Conservation (phyloP, 169 alveolate genomes). For the Miamiensis avidus region DNA sequence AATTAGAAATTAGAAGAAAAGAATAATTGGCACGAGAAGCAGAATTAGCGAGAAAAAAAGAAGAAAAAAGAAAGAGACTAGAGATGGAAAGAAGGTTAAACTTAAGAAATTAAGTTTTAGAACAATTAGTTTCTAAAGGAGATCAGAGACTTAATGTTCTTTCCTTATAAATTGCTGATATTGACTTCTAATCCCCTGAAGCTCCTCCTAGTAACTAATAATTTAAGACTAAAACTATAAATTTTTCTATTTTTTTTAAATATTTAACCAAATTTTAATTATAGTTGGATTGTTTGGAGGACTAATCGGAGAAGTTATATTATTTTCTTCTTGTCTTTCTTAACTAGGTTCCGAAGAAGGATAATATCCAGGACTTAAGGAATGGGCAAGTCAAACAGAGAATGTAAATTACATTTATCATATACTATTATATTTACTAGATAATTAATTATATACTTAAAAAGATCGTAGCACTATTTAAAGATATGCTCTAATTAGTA, state of each 20-base stretch:
- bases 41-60: constrained; percentile 62
- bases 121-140: constrained; percentile 5
- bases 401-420: not conserved
- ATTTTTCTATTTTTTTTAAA: not conserved
- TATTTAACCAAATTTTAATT: not conserved
- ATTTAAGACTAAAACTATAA: not conserved
- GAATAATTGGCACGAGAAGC: constrained; percentile 55
- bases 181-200: not conserved
- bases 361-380: not conserved
- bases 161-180: constrained; percentile 5
- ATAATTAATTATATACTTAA: not conserved
- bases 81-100: constrained; percentile 60
- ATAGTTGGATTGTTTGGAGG: constrained; percentile 31
- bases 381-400: not conserved
- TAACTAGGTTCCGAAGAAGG: constrained; percentile 9
- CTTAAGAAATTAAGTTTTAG: not conserved
- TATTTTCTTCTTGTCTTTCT: not conserved
- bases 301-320: constrained; percentile 12
- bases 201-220: constrained; percentile 3
- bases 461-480: not conserved
- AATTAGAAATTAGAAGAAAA: constrained; percentile 60
- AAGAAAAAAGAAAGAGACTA: constrained; percentile 50
- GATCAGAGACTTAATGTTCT: constrained; percentile 14
- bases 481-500: not conserved
- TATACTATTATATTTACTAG: not conserved